Percentiles rank a stretch among this genome's conserved stretches.
Evolutionary conservation across 768 basidiomycete genomes (phyloP).

Genomic region (Naganishia antarctica): DNA sequence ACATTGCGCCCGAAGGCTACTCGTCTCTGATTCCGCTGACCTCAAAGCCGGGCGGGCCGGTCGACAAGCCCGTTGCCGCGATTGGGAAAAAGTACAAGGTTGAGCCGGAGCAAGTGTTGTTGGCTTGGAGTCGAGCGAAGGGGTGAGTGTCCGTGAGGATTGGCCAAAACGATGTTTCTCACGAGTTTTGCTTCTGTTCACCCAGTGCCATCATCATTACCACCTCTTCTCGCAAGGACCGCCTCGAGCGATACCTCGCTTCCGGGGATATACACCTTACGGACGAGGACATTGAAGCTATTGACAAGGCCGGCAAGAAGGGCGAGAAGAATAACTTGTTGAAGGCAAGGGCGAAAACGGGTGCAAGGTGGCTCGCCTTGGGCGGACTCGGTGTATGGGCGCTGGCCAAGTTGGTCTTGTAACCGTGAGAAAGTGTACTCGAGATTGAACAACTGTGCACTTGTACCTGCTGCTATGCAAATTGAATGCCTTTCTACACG

Average conservation of each 20-base stretch:
- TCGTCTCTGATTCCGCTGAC: constrained; percentile 65
- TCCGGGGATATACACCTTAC: constrained; percentile 58
- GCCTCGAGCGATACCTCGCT: constrained; percentile 64
- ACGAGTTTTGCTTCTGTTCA: neutral
- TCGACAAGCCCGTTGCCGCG: constrained; percentile 57
- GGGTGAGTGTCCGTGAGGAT: constrained; percentile 41
- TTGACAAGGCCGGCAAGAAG: constrained; percentile 48
- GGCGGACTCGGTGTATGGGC: constrained; percentile 8
- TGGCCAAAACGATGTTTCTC: too few relatives aligned
- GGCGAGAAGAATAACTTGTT: constrained; percentile 30
- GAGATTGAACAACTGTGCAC: too few relatives aligned
- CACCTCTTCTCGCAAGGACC: constrained; percentile 49
- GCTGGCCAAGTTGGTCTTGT: constrained; percentile 11
- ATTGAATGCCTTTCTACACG: too few relatives aligned
- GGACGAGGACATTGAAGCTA: constrained; percentile 44
- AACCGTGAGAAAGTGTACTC: too few relatives aligned
- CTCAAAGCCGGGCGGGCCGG: constrained; percentile 59
- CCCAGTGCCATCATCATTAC: constrained; percentile 47
- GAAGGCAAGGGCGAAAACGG: neutral
- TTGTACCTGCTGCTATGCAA: too few relatives aligned
- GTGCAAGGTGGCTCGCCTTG: neutral
- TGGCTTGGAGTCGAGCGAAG: constrained; percentile 66
- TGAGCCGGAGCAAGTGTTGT: constrained; percentile 63
- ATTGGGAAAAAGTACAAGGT: constrained; percentile 58
- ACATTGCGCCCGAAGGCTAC: constrained; percentile 65